These are phyloP conservation scores for Phytopythium chamaehyphon DNA, from an alignment of 352 stramenopile species.

Conservation along the genomic window DNA sequence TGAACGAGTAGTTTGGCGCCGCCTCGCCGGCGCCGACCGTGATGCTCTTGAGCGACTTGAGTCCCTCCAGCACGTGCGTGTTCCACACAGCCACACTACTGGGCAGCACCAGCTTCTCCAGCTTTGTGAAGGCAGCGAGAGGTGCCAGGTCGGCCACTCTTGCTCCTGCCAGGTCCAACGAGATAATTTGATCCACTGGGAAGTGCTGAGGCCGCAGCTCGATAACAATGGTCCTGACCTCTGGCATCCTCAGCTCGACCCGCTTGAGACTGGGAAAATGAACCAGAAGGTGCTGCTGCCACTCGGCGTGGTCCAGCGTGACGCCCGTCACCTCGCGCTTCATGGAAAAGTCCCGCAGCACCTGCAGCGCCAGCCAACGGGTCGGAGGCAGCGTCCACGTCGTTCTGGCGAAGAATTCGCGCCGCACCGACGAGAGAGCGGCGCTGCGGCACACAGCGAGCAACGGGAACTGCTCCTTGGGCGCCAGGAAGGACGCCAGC, in stretches of 20 bases:
- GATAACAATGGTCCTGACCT: not conserved
- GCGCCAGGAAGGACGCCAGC: not conserved
- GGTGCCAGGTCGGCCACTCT: not conserved
- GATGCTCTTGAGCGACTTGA: not conserved
- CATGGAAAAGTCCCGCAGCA: constrained; percentile 3
- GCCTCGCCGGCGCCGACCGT: not conserved
- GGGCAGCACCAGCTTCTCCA: not conserved
- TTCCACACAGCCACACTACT: not conserved
- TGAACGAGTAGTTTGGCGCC: not conserved
- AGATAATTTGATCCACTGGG: not conserved
- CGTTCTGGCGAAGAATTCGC: constrained; percentile 1
- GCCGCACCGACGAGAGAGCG: not conserved
- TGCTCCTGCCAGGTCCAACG: not conserved
- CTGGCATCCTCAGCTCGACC: not conserved
- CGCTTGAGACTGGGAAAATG: not conserved
- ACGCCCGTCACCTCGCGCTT: not conserved
- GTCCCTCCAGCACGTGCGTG: not conserved
- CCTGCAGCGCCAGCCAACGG: not conserved
- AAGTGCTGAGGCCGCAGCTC: not conserved
- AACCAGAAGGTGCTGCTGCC: constrained; percentile 1
- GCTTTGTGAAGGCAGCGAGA: not conserved
- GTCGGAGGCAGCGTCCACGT: not conserved
- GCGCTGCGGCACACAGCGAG: not conserved
- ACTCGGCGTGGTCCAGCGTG: not conserved
- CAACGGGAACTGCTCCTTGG: not conserved